Evolutionary conservation across 305 asterid genomes (phyloP).

Genomic region (Plantago lanceolata): DNA sequence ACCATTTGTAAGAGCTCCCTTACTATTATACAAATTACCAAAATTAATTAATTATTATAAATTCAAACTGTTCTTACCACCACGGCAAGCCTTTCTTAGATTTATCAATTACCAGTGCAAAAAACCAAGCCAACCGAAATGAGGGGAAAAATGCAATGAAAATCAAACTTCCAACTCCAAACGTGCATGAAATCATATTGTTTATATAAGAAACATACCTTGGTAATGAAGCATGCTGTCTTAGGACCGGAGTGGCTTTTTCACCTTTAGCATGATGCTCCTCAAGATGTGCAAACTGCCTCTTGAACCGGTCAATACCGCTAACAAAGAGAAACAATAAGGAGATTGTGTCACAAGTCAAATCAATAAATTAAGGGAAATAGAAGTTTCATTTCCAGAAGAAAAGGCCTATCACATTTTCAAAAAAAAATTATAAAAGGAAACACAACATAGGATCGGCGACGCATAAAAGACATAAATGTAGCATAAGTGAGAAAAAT

Average conservation of each 20-base stretch:
- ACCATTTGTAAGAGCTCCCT: too few species aligned
- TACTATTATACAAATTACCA: too few species aligned
- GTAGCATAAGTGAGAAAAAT: not conserved
- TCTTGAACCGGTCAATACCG: conserved; percentile 91
- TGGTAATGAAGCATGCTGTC: conserved; percentile 89
- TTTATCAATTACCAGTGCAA: too few species aligned
- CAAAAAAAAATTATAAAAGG: not conserved
- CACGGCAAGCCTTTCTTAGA: too few species aligned
- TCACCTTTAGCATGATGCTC: conserved; percentile 82
- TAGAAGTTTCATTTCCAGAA: too few species aligned
- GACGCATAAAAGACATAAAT: too few species aligned
- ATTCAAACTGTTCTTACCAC: too few species aligned
- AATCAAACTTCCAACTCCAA: not conserved
- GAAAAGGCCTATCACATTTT: not conserved
- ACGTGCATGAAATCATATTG: not conserved
- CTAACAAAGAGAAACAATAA: conserved; percentile 31
- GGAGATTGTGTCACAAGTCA: not conserved
- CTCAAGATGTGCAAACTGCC: conserved; percentile 96
- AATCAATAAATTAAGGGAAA: not conserved
- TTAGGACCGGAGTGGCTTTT: conserved; percentile 57
- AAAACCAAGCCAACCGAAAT: too few species aligned
- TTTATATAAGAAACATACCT: conserved; percentile 42
- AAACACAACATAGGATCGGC: not conserved
- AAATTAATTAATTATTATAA: too few species aligned
- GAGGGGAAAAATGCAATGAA: too few species aligned